These are phyloP conservation scores for Peltaster fructicola DNA, from an alignment of 2,329 filamentous ascomycete genomes.

Conservation along the genomic window DNA sequence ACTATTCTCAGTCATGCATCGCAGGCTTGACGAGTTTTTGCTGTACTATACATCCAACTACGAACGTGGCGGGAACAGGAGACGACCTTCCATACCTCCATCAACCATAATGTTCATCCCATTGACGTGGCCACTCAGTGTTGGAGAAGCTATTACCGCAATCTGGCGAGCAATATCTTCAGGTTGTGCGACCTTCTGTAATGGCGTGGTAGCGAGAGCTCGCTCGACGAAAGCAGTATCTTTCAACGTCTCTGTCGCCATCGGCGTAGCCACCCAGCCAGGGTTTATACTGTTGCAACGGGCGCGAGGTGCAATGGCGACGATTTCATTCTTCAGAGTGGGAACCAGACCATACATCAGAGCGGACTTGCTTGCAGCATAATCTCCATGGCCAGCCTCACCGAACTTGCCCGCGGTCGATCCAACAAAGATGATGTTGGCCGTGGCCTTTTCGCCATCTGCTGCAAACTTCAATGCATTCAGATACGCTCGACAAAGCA, in stretches of 20 bases:
- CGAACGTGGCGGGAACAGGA: conserved; percentile 10
- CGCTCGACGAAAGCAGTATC: conserved; percentile 14
- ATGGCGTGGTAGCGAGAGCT: conserved; percentile 15
- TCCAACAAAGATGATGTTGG: conserved; percentile 16
- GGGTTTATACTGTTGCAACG: conserved; percentile 15
- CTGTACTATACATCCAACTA: no score
- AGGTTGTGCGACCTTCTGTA: conserved; percentile 14
- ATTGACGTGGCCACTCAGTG: conserved; percentile 14
- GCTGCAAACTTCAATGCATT: conserved; percentile 8
- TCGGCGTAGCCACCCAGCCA: conserved; percentile 14
- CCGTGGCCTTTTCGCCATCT: conserved; percentile 8
- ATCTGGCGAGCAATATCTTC: conserved; percentile 15
- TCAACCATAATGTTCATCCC: conserved; percentile 14
- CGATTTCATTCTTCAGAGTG: conserved; percentile 18
- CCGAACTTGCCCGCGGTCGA: conserved; percentile 19
- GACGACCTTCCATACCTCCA: conserved; percentile 16
- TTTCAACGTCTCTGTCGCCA: conserved; percentile 11
- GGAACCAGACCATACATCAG: conserved; percentile 16
- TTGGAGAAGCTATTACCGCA: conserved; percentile 12
- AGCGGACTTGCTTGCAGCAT: conserved; percentile 13
- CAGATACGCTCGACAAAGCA: conserved; percentile 13
- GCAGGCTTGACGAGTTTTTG: no score
- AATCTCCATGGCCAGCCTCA: conserved; percentile 16
- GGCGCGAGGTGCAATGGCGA: conserved; percentile 12
- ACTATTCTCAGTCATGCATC: no score